Evolutionary conservation across 805 yeast genomes (phyloP), one percentile per base, ranked within the genome.

Genomic region (Suhomyces vadensis): DNA sequence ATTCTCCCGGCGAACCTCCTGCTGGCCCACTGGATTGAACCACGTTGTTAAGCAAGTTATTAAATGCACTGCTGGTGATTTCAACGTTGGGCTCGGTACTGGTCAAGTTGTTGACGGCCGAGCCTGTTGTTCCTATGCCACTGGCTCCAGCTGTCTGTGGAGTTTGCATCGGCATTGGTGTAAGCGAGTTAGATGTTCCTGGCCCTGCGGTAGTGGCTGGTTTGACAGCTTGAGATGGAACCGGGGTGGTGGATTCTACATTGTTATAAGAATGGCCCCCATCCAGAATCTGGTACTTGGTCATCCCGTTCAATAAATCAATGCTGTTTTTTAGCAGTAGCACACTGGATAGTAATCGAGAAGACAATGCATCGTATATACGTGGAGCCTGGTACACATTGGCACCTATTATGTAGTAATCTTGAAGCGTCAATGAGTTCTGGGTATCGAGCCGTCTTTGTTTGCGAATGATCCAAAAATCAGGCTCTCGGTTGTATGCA

Each of bases 381-480:
- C 80, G 69, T 0, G 97, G 97, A 0, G 97, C 85, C 81, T 87
- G 92, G 65, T 90, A 94, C 1, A 94, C 85, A 57, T 88, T 90
- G 14, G 96, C 95, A 3, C 97, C 96, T 31, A 90, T 81, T 37
- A 92, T 84, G 62, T 87, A 92, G 65, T 87, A 92, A 51, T 89
- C 95, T 22, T 87, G 81, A 8, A 87, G 55, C 0, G 83, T 73
- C 19, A 72, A 64, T 2, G 77, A 76, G 25, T 74, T 77, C 9
- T 70, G 69, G 5, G 82, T 79, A 26, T 75, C 67, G 4, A 74
- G 49, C 23, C 98, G 69, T 37, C 79, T 67, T 60, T 92, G 97
- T 58, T 91, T 90, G 45, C 95, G 74, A 7, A 92, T 79, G 21
- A 92, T 75, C 97, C 98, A 94, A 53, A 89, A 80, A 56, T 89